These are phyloP conservation scores for Anisodus tanguticus DNA, from an alignment of 257 asterid genomes.

Conservation along the genomic window DNA sequence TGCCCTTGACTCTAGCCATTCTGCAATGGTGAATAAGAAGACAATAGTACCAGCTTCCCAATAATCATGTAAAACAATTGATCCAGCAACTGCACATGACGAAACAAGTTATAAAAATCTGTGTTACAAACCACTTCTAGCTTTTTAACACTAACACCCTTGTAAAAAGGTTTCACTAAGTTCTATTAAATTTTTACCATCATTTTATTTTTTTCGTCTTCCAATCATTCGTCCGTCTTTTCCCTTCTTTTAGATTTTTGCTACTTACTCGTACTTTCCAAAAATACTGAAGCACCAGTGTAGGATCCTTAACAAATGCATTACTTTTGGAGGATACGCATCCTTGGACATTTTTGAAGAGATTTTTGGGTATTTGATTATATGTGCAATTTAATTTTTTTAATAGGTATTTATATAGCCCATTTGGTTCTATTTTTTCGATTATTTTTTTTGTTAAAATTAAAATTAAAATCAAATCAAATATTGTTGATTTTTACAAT, in stretches of 20 bases:
- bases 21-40: constrained; percentile 74
- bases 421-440: neutral
- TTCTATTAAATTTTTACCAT: neutral
- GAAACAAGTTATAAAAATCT: neutral
- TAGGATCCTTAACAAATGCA: too few relatives aligned
- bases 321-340: too few relatives aligned
- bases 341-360: too few relatives aligned
- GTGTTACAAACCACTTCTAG: neutral
- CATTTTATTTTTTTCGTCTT: too few relatives aligned
- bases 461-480: neutral
- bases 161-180: neutral
- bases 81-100: constrained; percentile 69
- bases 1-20: constrained; percentile 88
- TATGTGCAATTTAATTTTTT: neutral
- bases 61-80: constrained; percentile 69
- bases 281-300: too few relatives aligned
- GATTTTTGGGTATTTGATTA: neutral
- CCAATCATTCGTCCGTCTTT: too few relatives aligned
- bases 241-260: too few relatives aligned
- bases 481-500: neutral
- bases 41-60: constrained; percentile 95
- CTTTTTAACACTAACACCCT: neutral
- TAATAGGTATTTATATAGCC: neutral
- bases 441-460: neutral
- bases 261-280: too few relatives aligned